phyloP scores from a whole-genome alignment of 1,284 basidiomycete genomes.

The Rhodofomes roseus region DNA sequence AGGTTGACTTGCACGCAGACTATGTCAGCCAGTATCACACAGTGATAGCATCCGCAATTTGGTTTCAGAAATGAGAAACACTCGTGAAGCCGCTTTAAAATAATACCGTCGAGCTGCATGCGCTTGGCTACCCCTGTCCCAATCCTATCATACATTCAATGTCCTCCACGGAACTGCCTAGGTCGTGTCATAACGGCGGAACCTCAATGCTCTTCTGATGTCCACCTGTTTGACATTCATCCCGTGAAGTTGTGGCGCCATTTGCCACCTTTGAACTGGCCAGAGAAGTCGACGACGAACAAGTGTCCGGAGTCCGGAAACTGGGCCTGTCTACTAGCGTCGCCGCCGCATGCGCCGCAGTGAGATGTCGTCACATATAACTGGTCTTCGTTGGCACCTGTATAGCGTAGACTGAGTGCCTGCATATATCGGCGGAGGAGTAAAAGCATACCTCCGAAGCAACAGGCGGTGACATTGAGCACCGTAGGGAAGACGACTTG shows the following conservation, averaged over 20 bases:
- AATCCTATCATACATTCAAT: neutral
- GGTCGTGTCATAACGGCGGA: neutral
- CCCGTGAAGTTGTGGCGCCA: conserved; percentile 37
- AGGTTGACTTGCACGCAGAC: too few relatives aligned
- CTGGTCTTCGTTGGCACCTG: conserved; percentile 43
- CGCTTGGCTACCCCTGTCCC: neutral
- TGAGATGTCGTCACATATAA: conserved; percentile 67
- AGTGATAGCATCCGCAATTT: too few relatives aligned
- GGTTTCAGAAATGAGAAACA: too few relatives aligned
- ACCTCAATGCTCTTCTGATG: neutral
- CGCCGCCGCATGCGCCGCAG: conserved; percentile 52
- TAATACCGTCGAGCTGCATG: neutral
- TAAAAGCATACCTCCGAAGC: conserved; percentile 53
- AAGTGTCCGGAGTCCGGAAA: conserved; percentile 65
- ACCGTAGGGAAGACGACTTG: conserved; percentile 57
- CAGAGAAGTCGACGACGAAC: conserved; percentile 58
- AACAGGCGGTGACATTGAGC: conserved; percentile 61
- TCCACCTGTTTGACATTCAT: conserved; percentile 12
- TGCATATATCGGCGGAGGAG: neutral
- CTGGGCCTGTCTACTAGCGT: conserved; percentile 42
- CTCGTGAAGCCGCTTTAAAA: neutral
- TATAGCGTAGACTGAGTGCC: neutral
- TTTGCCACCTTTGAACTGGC: conserved; percentile 42
- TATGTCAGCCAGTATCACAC: too few relatives aligned
- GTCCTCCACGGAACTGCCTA: neutral